phyloP scores from a whole-genome alignment of 257 asterid genomes.

The Solanum bulbocastanum region DNA sequence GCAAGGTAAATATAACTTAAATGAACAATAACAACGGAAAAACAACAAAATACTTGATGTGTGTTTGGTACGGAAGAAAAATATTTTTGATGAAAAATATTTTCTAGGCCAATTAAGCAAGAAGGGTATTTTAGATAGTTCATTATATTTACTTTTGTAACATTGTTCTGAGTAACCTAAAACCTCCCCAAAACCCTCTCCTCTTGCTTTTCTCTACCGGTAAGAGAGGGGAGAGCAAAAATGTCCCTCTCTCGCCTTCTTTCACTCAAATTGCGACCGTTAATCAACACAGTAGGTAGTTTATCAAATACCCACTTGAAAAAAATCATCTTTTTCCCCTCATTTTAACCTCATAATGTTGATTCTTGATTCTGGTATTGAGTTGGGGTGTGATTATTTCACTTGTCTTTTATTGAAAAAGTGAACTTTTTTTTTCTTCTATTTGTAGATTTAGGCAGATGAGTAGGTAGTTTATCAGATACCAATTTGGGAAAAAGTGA shows the following conservation, averaged over 20 bases:
- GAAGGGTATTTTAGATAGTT: not conserved
- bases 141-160: not conserved
- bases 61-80: no score
- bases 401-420: not conserved
- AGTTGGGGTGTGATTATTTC: not conserved
- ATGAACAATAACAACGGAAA: not conserved
- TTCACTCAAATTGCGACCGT: slow-evolving; percentile 19
- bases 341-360: not conserved
- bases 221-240: not conserved
- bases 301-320: not conserved
- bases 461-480: not conserved
- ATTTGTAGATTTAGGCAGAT: not conserved
- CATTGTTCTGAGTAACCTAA: not conserved
- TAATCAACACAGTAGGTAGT: slow-evolving; percentile 18
- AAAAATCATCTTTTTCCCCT: not conserved
- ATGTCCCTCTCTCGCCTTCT: slow-evolving; percentile 42
- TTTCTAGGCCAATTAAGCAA: not conserved
- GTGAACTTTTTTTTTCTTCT: not conserved
- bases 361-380: not conserved
- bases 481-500: not conserved
- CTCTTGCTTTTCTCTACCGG: not conserved
- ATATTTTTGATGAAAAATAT: no score
- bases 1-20: no score
- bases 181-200: slow-evolving; percentile 34
- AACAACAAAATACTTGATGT: no score